Evolutionary conservation across 164 flowering plant species (phyloP), one percentile per base, ranked within the genome.

Genomic region (Platanus orientalis): DNA sequence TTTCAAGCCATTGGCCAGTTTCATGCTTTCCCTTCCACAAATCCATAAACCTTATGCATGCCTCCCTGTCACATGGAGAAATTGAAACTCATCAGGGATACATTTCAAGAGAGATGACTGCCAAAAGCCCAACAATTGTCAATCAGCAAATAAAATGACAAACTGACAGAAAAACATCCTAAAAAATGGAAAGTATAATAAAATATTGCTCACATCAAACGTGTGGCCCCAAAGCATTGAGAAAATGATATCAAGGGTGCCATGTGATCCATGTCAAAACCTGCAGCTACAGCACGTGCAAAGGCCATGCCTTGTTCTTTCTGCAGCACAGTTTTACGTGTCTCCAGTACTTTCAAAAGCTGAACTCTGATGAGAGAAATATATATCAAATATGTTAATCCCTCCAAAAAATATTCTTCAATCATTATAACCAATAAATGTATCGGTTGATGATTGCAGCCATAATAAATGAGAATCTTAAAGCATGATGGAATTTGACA

Each of bases 221-320:
- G 96, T 24, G 79, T 71, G 34, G 99, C 99, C 63, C 94, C 97
- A 80, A 95, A 95, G 71, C 86, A 82, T 68, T 89, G 86, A 65
- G 97, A 81, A 85, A 95, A 92, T 11, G 87, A 81, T 26, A 92
- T 55, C 73, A 95, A 76, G 51, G 81, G 74, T 54, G 82, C 69
- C 79, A 95, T 76, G 64, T 79, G 76, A 69, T 95, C 94, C 71
- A 89, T 77, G 58, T 92, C 96, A 82, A 92, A 95, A 62, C 99
- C 93, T 60, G 99, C 97, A 63, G 97, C 99, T 19, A 81, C 87
- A 66, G 99, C 96, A 64, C 97, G 92, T 55, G 97, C 99, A 83
- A 95, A 95, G 53, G 99, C 97, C 99, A 95, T 92, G 32, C 89
- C 96, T 78, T 95, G 99, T 79, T 95, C 99, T 68, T 95, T 95